These are phyloP conservation scores for Ramularia collo-cygni DNA, from an alignment of 2,329 filamentous ascomycete species.

Conservation along the genomic window DNA sequence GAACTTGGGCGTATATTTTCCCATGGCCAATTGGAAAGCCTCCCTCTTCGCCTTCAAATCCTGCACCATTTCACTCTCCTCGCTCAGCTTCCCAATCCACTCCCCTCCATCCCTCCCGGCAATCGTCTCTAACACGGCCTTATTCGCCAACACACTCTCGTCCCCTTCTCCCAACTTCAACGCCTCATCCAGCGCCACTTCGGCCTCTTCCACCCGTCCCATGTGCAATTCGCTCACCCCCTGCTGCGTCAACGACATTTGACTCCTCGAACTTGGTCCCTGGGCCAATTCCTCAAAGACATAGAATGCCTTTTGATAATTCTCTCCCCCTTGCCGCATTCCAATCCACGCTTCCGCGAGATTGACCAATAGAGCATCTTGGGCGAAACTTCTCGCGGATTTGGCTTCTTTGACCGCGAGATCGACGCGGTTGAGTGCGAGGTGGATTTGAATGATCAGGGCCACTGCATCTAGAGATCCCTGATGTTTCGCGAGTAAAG, in stretches of 20 bases:
- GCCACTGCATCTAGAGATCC: conserved; percentile 74
- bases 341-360: conserved; percentile 94
- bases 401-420: conserved; percentile 84
- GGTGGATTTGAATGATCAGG: conserved; percentile 84
- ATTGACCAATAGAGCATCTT: conserved; percentile 90
- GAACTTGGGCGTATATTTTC: conserved; percentile 82
- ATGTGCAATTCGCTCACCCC: conserved; percentile 88
- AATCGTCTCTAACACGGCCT: conserved; percentile 70
- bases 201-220: conserved; percentile 79
- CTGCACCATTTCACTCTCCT: conserved; percentile 62
- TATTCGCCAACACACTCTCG: conserved; percentile 72
- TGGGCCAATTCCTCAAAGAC: conserved; percentile 95
- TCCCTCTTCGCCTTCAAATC: conserved; percentile 79
- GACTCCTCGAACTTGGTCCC: conserved; percentile 70
- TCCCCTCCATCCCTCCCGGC: conserved; percentile 64
- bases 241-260: conserved; percentile 73
- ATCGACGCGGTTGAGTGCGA: conserved; percentile 85
- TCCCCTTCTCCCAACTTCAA: conserved; percentile 65
- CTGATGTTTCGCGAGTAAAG: conserved; percentile 73
- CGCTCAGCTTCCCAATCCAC: conserved; percentile 46
- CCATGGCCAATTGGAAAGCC: conserved; percentile 78
- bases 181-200: conserved; percentile 76
- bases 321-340: conserved; percentile 81
- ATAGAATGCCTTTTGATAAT: conserved; percentile 96
- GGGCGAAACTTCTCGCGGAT: conserved; percentile 83